Evolutionary conservation across 192 early-diverging fungal species (phyloP).

Genomic region (Irineochytrium annulatum): DNA sequence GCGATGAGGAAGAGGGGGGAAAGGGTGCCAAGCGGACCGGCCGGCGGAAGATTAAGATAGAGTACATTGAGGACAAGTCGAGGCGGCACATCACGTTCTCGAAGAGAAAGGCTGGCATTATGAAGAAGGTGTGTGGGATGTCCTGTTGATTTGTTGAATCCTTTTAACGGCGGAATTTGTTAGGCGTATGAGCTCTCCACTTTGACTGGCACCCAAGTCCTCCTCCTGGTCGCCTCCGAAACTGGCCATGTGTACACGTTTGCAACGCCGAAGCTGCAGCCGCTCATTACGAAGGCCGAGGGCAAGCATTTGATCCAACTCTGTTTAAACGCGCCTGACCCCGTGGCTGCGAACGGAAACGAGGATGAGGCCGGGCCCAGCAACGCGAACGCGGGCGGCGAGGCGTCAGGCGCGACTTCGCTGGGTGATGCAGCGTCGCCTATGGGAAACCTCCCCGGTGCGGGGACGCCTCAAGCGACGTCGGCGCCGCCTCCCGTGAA

Average conservation of each 20-base stretch:
- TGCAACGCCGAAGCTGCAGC: constrained; percentile 89
- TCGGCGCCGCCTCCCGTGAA: background rate
- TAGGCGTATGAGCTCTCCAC: constrained; percentile 89
- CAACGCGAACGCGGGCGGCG: background rate
- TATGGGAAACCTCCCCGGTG: no score
- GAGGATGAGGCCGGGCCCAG: background rate
- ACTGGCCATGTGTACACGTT: constrained; percentile 94
- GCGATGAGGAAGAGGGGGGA: constrained; percentile 64
- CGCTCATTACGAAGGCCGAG: constrained; percentile 84
- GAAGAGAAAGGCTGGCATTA: constrained; percentile 94
- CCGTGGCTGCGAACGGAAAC: background rate
- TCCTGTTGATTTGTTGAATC: background rate
- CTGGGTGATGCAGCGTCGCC: no score
- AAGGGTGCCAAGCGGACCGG: constrained; percentile 68
- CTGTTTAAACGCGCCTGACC: constrained; percentile 86
- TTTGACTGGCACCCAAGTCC: constrained; percentile 90
- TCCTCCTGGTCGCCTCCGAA: constrained; percentile 89
- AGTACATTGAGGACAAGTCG: constrained; percentile 91
- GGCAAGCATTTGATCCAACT: constrained; percentile 91
- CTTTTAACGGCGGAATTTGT: background rate
- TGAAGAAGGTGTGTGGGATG: constrained; percentile 78
- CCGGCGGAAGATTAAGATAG: constrained; percentile 93
- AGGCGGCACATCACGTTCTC: constrained; percentile 91
- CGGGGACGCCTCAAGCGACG: no score
- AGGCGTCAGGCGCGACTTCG: no score